phyloP scores from a whole-genome alignment of 495 filamentous ascomycete genomes.

The Hypoxylon subgilvum region DNA sequence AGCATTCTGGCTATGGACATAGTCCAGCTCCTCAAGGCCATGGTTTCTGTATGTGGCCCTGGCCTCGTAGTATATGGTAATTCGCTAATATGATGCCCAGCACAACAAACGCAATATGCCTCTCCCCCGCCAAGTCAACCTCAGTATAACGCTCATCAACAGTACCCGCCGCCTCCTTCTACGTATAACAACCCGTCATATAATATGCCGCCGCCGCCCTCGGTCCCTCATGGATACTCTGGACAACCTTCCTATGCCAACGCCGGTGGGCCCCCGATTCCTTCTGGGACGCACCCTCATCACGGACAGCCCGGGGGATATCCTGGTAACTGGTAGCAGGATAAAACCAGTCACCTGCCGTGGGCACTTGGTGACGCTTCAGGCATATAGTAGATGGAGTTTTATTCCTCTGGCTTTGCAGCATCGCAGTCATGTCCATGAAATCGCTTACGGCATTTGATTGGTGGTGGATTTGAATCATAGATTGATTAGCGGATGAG shows the following conservation, averaged over 20 bases:
- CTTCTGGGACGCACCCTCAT: constrained; percentile 43
- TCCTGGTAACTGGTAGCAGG: constrained; percentile 37
- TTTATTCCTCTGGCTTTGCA: constrained; percentile 21
- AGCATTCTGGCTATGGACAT: constrained; percentile 37
- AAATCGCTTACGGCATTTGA: constrained; percentile 13
- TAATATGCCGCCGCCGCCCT: constrained; percentile 37
- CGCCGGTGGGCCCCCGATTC: constrained; percentile 39
- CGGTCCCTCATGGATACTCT: constrained; percentile 41
- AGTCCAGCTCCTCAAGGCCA: constrained; percentile 35
- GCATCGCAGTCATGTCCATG: constrained; percentile 17
- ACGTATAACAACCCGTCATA: constrained; percentile 35
- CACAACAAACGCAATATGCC: constrained; percentile 40
- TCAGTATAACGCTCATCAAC: constrained; percentile 35
- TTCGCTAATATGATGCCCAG: constrained; percentile 32
- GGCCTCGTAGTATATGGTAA: neutral
- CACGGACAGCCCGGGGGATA: constrained; percentile 43
- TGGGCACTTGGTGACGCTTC: constrained; percentile 16
- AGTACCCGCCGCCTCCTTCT: constrained; percentile 43
- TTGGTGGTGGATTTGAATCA: constrained; percentile 2
- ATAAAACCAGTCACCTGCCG: neutral
- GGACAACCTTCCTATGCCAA: constrained; percentile 40
- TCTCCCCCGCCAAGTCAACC: constrained; percentile 32
- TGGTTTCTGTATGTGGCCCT: constrained; percentile 33
- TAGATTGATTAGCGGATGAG: constrained; percentile 8
- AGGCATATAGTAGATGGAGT: constrained; percentile 35